phyloP scores from a whole-genome alignment of 2,329 filamentous ascomycete genomes.

The Epichloe brachyelytri region DNA sequence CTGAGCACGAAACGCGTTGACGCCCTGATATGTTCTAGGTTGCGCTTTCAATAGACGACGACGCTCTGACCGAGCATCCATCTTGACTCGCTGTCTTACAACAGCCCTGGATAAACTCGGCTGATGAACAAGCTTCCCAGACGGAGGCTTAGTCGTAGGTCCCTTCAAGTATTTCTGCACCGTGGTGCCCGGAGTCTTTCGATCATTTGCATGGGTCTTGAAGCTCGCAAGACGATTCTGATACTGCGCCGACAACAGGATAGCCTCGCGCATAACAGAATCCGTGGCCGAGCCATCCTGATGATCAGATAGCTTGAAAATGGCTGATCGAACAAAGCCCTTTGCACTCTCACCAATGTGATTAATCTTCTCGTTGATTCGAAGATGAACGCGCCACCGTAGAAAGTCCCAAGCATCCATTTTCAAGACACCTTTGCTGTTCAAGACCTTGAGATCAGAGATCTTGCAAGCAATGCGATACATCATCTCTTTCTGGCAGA shows the following conservation, averaged over 20 bases:
- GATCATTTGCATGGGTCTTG: not conserved
- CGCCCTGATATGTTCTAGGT: constrained; percentile 12
- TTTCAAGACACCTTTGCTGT: constrained; percentile 11
- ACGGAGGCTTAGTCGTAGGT: not conserved
- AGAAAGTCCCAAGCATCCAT: constrained; percentile 28
- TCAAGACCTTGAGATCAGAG: constrained; percentile 17
- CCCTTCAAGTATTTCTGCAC: not conserved
- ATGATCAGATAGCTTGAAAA: constrained; percentile 10
- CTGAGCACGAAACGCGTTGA: constrained; percentile 15
- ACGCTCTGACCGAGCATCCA: constrained; percentile 1
- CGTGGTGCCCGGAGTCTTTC: not conserved
- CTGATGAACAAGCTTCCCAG: not conserved
- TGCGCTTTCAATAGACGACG: constrained; percentile 4
- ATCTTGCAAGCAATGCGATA: constrained; percentile 23
- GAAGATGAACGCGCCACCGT: constrained; percentile 19
- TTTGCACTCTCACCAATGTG: constrained; percentile 6
- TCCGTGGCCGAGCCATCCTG: constrained; percentile 12
- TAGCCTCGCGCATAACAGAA: constrained; percentile 15
- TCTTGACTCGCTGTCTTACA: not conserved
- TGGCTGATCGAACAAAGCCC: constrained; percentile 6
- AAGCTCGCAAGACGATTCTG: constrained; percentile 12
- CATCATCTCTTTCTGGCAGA: constrained; percentile 23
- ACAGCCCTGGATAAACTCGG: not conserved
- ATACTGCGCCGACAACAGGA: constrained; percentile 15
- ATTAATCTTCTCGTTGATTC: constrained; percentile 7